These are phyloP conservation scores for Globisporangium acanthophoron DNA, from an alignment of 352 stramenopile genomes.

Conservation along the genomic window DNA sequence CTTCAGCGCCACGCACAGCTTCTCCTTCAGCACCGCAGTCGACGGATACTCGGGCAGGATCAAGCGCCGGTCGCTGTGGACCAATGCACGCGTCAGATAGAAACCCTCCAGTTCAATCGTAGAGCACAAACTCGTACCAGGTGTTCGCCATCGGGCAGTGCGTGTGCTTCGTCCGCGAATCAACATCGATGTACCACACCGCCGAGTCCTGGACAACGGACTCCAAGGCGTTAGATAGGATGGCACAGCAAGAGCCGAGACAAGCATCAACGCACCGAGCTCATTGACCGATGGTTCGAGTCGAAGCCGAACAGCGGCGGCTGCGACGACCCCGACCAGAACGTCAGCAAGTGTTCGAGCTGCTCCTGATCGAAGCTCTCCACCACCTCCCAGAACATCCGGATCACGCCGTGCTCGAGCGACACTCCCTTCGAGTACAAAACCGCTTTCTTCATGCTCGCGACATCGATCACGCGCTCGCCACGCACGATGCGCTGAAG, in stretches of 20 bases:
- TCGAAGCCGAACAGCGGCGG: slow-evolving; percentile 75
- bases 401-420: slow-evolving; percentile 33
- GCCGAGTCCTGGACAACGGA: slow-evolving; percentile 35
- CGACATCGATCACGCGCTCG: slow-evolving; percentile 47
- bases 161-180: slow-evolving; percentile 29
- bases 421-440: slow-evolving; percentile 49
- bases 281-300: slow-evolving; percentile 42
- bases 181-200: slow-evolving; percentile 70
- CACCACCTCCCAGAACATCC: slow-evolving; percentile 62
- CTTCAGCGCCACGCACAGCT: slow-evolving; percentile 52
- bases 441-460: slow-evolving; percentile 42
- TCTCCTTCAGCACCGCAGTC: slow-evolving; percentile 43
- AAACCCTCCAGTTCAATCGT: background rate
- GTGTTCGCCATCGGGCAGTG: slow-evolving; percentile 73
- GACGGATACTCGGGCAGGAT: slow-evolving; percentile 66
- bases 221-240: background rate
- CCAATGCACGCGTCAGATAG: slow-evolving; percentile 1
- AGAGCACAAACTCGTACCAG: slow-evolving; percentile 29
- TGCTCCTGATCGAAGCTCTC: slow-evolving; percentile 48
- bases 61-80: slow-evolving; percentile 54
- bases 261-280: slow-evolving; percentile 28
- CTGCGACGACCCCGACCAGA: slow-evolving; percentile 66
- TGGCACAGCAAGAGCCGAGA: background rate
- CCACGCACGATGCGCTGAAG: slow-evolving; percentile 43
- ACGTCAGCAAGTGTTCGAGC: slow-evolving; percentile 57